Evolutionary conservation across 2,329 filamentous ascomycete species (phyloP), one percentile per base, ranked within the genome.

Genomic region (Dryadomyces quercus-mongolicae): DNA sequence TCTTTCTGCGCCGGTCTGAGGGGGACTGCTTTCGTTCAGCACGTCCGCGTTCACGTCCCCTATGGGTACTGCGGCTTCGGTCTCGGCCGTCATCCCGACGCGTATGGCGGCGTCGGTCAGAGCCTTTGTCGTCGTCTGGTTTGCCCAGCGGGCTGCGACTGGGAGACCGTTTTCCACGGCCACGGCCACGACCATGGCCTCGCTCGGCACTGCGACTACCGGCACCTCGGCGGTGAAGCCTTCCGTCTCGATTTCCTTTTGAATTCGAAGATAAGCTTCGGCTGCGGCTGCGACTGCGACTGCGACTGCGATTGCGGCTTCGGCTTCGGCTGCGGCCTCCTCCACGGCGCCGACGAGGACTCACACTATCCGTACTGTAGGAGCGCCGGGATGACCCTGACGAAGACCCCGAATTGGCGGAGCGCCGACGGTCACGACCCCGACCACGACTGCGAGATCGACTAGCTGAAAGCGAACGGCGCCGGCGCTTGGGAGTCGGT

Each of bases 381-480:
- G 63, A 67, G 12, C 63, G 64, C 8, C 68, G 65, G 2, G 65
- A 65, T 5, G 68, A 68, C n/a, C 62, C 61, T 22, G 68, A 69
- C 6, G 66, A 66, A n/a, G 69, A 70, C 3, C 66, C 60, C 2
- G 66, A 67, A n/a, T 70, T 69, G 10, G 25, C 49, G 62, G 63
- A 52, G 66, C 69, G 58, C 7, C 70, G 70, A 34, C 64, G 68
- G 54, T 31, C 25, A 8, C 25, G 25, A 31, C 25, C 10, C 36
- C 36, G 36, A 9, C 36, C 10, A 40, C 69, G 68, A 53, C 58
- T 68, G 56, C 60, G 70, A 56, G 76, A 78, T 20, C 72, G 70
- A 58, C 74, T 78, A 40, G 68, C 67, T 5, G 74, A 77, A 15
- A 67, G 65, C 4, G 75, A 75, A 54, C 75, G 74, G 54, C 75